Base-by-base conservation (phyloP, 139 green algal genomes). In the Yamagishiella unicocca region DNA sequence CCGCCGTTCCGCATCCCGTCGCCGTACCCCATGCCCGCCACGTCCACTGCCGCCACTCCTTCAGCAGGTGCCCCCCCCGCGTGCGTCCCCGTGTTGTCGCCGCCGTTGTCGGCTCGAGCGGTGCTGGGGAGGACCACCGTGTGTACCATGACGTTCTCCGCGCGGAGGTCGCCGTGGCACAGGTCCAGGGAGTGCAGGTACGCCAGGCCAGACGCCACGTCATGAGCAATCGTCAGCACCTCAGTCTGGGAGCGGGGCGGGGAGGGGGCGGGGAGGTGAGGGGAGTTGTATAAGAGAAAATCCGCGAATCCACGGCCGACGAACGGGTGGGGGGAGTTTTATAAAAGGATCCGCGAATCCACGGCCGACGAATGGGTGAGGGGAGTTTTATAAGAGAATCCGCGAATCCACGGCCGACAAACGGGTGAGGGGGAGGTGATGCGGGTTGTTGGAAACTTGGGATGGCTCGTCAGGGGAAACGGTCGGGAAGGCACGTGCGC, bases 151-250 rank as follows among this genome's bases (percentile, higher is more conserved):
- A 96, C 93, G 75, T 97, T 97, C 9, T 90, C 82, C 7, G 92
- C 88, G 77, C 97, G 97, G 21, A 97, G 83, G 83, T 97, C 95
- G 55, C 93, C 88, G 81, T 97, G 94, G 4, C 80, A 86, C 7
- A 86, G 80, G 31, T 86, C 80, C 62, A 86, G 64, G 7, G 80
- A 79, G 25, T 87, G 82, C 22, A 87, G 82, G 66, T 87, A 80
- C 14, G 62, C 24, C 3, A 87, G 66, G 38, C 82, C 82, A 8
- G 67, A 58, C 3, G 82, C 82, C 0, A 87, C 67, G 46, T 87
- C 82, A 3, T 58, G 33, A 1, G 82, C 82, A 29, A 87, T 72
- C 0, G 82, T 35, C 8, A 87, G 46, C 0, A 80, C 25, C 10
- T 87, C 67, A 14, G 33, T 25, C 82, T 87, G 82, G 14, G 46